Conservation (phyloP, 2,329 filamentous ascomycete genomes). For the Mariannaea sp. region DNA sequence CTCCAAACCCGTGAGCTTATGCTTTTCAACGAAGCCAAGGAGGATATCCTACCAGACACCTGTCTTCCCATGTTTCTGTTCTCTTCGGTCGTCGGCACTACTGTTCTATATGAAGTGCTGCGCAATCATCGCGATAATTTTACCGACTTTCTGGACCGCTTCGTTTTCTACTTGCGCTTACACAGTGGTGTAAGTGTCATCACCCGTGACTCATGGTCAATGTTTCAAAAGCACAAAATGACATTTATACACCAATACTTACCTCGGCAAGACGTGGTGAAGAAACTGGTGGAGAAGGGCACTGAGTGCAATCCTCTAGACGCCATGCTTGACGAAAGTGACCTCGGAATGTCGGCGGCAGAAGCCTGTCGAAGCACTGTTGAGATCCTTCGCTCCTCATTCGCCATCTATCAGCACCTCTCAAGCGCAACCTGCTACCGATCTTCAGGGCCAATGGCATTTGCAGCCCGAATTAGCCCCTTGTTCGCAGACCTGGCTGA, state of each 20-base stretch:
- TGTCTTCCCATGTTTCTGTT: constrained; percentile 12
- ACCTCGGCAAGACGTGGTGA: background rate
- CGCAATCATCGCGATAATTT: constrained; percentile 2
- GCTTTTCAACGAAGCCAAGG: constrained; percentile 6
- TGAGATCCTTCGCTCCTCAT: background rate
- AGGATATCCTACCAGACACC: background rate
- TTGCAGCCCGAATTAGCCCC: background rate
- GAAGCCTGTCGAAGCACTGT: background rate
- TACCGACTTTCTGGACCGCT: constrained; percentile 1
- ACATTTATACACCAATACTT: background rate
- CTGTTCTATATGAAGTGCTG: background rate
- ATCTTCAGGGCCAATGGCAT: background rate
- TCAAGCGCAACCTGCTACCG: background rate
- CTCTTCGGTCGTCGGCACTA: constrained; percentile 4
- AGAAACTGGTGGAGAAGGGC: background rate
- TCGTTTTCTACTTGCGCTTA: constrained; percentile 1
- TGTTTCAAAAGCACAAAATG: background rate
- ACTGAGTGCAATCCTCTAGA: constrained; percentile 6
- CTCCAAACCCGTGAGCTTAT: constrained; percentile 6
- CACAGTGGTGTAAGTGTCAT: constrained; percentile 6
- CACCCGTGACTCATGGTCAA: background rate
- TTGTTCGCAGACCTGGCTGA: constrained; percentile 43
- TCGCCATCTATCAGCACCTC: constrained; percentile 3
- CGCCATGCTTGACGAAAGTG: constrained; percentile 3
- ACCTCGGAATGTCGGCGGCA: background rate